Evolutionary conservation across 768 basidiomycete genomes (phyloP).

Genomic region (Serendipita sp.): DNA sequence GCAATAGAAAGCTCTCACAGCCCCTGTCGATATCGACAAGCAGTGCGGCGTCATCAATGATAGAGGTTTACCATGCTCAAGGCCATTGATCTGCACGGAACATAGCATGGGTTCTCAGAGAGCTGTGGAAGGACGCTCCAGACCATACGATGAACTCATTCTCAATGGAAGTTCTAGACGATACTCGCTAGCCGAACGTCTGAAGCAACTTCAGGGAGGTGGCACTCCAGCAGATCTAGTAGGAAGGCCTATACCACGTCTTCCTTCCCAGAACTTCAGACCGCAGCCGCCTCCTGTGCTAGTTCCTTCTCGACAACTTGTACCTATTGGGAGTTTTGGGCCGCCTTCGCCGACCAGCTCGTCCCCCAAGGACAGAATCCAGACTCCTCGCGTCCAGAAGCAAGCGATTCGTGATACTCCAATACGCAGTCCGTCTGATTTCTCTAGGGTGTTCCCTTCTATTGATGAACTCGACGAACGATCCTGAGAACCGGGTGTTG

Average conservation of each 20-base stretch:
- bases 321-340: slow-evolving; percentile 53
- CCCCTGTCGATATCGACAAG: slow-evolving; percentile 76
- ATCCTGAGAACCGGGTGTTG: background rate
- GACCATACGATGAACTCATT: slow-evolving; percentile 68
- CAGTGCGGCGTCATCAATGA: slow-evolving; percentile 98
- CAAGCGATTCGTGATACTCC: background rate
- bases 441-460: slow-evolving; percentile 53
- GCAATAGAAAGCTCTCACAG: slow-evolving; percentile 6
- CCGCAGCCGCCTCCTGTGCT: background rate
- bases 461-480: slow-evolving; percentile 22
- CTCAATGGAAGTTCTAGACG: slow-evolving; percentile 51
- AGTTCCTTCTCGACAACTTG: slow-evolving; percentile 36
- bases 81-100: slow-evolving; percentile 92
- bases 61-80: slow-evolving; percentile 80
- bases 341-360: slow-evolving; percentile 63
- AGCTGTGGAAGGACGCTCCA: slow-evolving; percentile 74
- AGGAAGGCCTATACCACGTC: background rate
- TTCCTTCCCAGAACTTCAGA: slow-evolving; percentile 3
- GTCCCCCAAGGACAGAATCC: slow-evolving; percentile 24
- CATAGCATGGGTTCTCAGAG: slow-evolving; percentile 96
- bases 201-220: slow-evolving; percentile 2
- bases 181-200: background rate
- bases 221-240: background rate
- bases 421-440: slow-evolving; percentile 27
- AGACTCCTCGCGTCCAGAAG: slow-evolving; percentile 6